Conservation (phyloP, 176 grass and related monocot species). For the Thinopyrum elongatum region DNA sequence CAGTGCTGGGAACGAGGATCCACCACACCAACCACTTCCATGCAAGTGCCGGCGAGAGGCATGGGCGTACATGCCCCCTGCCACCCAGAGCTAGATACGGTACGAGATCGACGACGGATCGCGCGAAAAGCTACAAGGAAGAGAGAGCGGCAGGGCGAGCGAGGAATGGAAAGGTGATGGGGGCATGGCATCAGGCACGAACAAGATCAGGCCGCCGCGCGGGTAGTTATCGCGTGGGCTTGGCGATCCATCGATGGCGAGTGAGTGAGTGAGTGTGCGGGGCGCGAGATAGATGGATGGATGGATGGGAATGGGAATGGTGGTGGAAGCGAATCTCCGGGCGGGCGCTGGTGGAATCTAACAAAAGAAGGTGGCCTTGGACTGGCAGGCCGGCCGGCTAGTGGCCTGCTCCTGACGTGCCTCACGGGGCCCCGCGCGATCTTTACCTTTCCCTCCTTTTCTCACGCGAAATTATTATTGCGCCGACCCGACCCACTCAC, state of each 20-base stretch:
- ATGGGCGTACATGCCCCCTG: neutral
- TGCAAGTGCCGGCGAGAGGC: neutral
- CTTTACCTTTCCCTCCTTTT: slow-evolving; percentile 36
- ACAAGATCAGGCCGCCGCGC: neutral
- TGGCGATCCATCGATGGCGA: neutral
- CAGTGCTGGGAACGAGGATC: neutral
- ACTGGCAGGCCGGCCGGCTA: slow-evolving; percentile 24
- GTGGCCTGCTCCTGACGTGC: slow-evolving; percentile 18
- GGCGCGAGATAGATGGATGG: neutral
- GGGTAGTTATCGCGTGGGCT: slow-evolving; percentile 59
- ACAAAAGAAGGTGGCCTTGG: slow-evolving; percentile 59
- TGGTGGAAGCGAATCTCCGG: slow-evolving; percentile 49
- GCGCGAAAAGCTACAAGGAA: neutral
- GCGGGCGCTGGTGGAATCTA: slow-evolving; percentile 53
- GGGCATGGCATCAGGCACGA: neutral
- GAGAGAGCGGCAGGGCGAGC: neutral
- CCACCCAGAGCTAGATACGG: neutral
- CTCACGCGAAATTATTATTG: slow-evolving; percentile 46
- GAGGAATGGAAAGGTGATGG: neutral
- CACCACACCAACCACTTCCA: neutral
- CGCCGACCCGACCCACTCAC: slow-evolving; percentile 18
- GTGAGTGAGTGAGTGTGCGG: neutral
- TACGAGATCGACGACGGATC: neutral
- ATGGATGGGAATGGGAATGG: neutral
- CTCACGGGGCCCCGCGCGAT: slow-evolving; percentile 32